phyloP scores from a whole-genome alignment of 1,139 yeast genomes.

The Diutina neorugosa region DNA sequence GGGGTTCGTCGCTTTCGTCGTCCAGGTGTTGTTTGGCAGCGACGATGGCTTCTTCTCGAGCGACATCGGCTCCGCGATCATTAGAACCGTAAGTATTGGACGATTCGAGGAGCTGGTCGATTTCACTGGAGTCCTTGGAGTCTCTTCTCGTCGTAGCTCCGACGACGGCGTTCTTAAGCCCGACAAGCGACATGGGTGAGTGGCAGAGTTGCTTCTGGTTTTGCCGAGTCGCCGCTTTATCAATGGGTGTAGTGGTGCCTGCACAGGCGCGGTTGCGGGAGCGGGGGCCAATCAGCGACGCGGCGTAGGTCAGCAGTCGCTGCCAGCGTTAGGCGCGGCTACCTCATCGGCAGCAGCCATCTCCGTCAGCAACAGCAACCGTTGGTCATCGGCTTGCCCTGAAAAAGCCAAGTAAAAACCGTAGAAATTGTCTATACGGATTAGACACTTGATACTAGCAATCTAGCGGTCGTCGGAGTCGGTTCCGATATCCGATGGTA shows the following conservation, averaged over 20 bases:
- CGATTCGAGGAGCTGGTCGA: neutral
- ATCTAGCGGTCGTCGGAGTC: no score
- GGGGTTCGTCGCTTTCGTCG: constrained; percentile 16
- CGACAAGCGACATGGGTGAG: neutral
- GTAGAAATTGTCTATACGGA: no score
- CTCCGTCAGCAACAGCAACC: no score
- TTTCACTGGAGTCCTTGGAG: neutral
- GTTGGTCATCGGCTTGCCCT: no score
- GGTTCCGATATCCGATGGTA: no score
- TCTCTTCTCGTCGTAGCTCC: neutral
- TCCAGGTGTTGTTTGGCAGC: neutral
- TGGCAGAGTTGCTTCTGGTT: neutral
- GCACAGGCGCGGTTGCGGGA: neutral
- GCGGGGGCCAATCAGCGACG: no score
- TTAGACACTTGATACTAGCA: no score
- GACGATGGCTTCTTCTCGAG: neutral
- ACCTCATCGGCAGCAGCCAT: no score
- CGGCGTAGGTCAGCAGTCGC: no score
- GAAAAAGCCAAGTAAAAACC: no score
- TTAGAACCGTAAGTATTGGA: neutral
- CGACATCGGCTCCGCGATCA: constrained; percentile 1
- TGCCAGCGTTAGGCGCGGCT: no score
- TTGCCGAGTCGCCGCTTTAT: neutral
- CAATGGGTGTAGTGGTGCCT: neutral
- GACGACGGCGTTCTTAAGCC: neutral